Percentiles rank a stretch among this genome's conserved stretches.
Conservation (phyloP, 768 basidiomycete species). For the Thelephora ganbajun region DNA sequence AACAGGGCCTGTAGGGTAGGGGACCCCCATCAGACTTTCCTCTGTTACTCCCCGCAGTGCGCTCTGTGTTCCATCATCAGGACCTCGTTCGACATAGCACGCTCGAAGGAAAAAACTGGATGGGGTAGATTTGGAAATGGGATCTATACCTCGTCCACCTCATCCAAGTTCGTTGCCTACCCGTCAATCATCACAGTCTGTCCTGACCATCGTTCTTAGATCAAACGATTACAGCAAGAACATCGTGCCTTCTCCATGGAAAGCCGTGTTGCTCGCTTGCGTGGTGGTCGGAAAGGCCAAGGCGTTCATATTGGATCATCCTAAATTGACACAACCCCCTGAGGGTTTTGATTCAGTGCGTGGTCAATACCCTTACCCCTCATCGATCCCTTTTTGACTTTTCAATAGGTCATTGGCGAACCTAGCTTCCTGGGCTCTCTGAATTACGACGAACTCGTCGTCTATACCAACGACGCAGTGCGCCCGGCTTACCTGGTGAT, state of each 20-base stretch:
- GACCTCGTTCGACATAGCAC: conserved; percentile 47
- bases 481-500: conserved; percentile 10
- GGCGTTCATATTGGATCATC: conserved; percentile 48
- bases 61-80: conserved; percentile 50
- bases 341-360: conserved; percentile 53
- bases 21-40: conserved; percentile 38
- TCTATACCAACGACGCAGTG: conserved; percentile 12
- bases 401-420: background rate
- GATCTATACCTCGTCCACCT: too few species aligned
- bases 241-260: conserved; percentile 24
- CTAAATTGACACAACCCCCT: conserved; percentile 41
- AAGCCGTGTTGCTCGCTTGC: conserved; percentile 58
- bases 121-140: conserved; percentile 54
- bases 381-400: background rate
- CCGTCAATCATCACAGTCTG: background rate
- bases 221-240: conserved; percentile 57
- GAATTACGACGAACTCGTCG: conserved; percentile 12
- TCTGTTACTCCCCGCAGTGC: conserved; percentile 44
- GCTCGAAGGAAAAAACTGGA: conserved; percentile 59
- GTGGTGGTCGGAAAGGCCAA: conserved; percentile 59
- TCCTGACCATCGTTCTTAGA: conserved; percentile 17
- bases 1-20: conserved; percentile 49
- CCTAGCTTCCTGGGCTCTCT: conserved; percentile 3
- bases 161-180: conserved; percentile 40
- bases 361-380: conserved; percentile 5